Evolutionary conservation across 2,329 filamentous ascomycete genomes (phyloP).

Genomic region (Aspergillus thermomutatus): DNA sequence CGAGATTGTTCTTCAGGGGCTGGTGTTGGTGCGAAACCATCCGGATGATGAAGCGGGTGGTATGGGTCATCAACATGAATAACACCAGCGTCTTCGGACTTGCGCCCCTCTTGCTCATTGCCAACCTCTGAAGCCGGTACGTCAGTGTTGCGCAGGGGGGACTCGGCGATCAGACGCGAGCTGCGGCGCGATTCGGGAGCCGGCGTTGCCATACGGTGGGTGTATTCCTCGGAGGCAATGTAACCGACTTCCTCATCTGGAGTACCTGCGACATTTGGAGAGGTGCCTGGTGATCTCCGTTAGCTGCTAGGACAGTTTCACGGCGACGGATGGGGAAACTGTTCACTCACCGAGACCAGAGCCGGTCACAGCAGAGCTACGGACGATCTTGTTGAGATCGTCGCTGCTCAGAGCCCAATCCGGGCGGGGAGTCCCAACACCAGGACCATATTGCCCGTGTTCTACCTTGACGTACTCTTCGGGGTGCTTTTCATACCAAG

Average conservation of each 20-base stretch:
- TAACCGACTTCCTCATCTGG: conserved; percentile 91
- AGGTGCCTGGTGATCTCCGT: conserved; percentile 55
- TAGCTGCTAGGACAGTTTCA: conserved; percentile 3
- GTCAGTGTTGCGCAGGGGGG: conserved; percentile 50
- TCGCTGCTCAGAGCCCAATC: conserved; percentile 87
- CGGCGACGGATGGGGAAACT: background rate
- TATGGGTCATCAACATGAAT: conserved; percentile 75
- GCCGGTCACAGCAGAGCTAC: conserved; percentile 58
- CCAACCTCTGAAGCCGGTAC: conserved; percentile 43
- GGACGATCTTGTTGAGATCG: conserved; percentile 85
- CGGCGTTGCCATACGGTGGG: conserved; percentile 70
- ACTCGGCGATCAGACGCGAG: conserved; percentile 48
- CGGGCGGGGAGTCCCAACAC: conserved; percentile 56
- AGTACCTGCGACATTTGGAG: conserved; percentile 63
- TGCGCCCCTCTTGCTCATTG: conserved; percentile 3
- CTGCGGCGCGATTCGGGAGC: conserved; percentile 42
- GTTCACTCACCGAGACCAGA: conserved; percentile 50
- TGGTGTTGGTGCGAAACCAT: conserved; percentile 49
- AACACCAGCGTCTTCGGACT: conserved; percentile 37
- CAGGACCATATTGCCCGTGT: conserved; percentile 60
- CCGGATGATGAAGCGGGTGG: conserved; percentile 40
- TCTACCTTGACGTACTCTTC: conserved; percentile 73
- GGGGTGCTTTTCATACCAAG: conserved; percentile 90
- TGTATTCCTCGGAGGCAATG: conserved; percentile 79
- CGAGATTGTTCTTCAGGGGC: conserved; percentile 49